Conservation (phyloP, 352 stramenopile species). For the Globisporangium paroecandrum region DNA sequence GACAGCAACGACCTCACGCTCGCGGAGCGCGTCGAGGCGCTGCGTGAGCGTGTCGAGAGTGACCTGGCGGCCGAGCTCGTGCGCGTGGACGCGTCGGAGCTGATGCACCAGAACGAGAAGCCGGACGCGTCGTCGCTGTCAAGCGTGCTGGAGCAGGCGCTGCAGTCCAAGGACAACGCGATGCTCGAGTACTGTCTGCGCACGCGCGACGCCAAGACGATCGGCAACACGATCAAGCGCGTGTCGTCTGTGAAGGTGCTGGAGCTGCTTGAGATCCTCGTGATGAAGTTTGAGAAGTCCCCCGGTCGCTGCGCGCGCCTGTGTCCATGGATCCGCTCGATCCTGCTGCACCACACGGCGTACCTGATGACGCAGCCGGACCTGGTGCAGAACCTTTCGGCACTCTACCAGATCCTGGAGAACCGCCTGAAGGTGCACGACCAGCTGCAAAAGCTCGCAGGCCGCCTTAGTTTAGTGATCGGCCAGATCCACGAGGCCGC, state of each 20-base stretch:
- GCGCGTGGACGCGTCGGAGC: constrained; percentile 39
- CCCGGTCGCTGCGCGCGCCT: constrained; percentile 73
- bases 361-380: constrained; percentile 84
- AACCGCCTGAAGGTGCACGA: constrained; percentile 77
- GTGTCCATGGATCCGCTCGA: constrained; percentile 79
- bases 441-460: constrained; percentile 81
- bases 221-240: constrained; percentile 71
- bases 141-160: constrained; percentile 76
- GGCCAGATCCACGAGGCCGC: constrained; percentile 73
- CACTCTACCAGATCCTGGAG: constrained; percentile 83
- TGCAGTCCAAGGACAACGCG: constrained; percentile 85
- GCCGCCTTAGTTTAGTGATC: constrained; percentile 75
- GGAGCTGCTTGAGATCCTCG: constrained; percentile 71
- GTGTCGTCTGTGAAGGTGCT: constrained; percentile 75
- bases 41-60: constrained; percentile 70
- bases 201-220: constrained; percentile 72
- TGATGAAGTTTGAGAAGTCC: constrained; percentile 80
- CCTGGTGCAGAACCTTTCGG: constrained; percentile 75
- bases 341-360: constrained; percentile 81
- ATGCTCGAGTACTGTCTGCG: constrained; percentile 83
- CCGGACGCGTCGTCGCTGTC: constrained; percentile 82
- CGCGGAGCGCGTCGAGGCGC: constrained; percentile 68
- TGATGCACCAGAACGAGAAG: constrained; percentile 31
- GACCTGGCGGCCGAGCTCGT: constrained; percentile 64
- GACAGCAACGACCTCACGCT: constrained; percentile 59